Base-by-base conservation (phyloP, 2,329 filamentous ascomycete genomes). In the Aspergillus persii region DNA sequence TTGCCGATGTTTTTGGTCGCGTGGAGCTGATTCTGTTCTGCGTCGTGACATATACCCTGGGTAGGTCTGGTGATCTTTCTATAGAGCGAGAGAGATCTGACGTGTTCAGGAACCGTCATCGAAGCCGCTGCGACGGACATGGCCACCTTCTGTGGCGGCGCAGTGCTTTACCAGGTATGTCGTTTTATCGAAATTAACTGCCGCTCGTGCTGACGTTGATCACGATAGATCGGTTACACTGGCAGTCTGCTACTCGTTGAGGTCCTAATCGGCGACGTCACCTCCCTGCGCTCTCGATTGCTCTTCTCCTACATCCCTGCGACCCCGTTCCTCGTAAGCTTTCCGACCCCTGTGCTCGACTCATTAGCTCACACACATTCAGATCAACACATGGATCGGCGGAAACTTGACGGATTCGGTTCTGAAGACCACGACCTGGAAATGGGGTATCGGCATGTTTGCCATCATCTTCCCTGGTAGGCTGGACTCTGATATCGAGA, bases 371-470 rank as follows among this genome's bases (percentile, higher is more conserved):
- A 39, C 8, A 39, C 8, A 57, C 54, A 46, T 23, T 26, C 54
- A 74, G 71, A 77, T 86, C 70, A 88, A 88, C 66, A 85, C 85
- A 0, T 89, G 86, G 86, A 79, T 88, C 12, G 84, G 83, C 61
- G 86, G 86, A 23, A 81, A 84, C 61, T 74, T 89, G 53, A 80
- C 83, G 0, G 68, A 71, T 0, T 78, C 82, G 0, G 83, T 87
- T 0, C 67, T 87, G 23, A 65, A 58, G 0, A 69, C 68, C 2
- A 83, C 83, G 0, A 80, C 76, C 1, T 89, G 86, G 86, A 74
- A 80, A 59, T 88, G 85, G 84, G 86, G 86, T 12, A 79, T 86
- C 27, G 86, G 85, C 62, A 88, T 88, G 84, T 88, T 83, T 79
- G 79, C 78, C 50, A 82, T 88, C 61, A 84, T 87, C 53, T 87